phyloP scores from a whole-genome alignment of 169 alveolate genomes.

The Plasmodium gallinaceum region DNA sequence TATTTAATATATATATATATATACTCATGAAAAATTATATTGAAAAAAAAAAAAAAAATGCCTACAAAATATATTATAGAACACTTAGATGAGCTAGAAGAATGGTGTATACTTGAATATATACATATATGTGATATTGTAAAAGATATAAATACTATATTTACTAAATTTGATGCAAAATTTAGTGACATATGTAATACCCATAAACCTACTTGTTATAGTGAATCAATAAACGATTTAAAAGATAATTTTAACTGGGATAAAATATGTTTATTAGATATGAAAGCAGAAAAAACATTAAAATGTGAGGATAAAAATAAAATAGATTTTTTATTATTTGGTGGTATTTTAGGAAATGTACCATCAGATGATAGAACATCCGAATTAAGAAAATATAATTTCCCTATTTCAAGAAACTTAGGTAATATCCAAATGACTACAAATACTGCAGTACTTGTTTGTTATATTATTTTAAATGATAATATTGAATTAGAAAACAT shows the following conservation, averaged over 20 bases:
- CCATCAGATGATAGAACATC: slow-evolving; percentile 82
- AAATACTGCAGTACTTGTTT: slow-evolving; percentile 79
- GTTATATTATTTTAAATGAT: slow-evolving; percentile 74
- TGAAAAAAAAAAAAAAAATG: background rate
- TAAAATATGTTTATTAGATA: slow-evolving; percentile 45
- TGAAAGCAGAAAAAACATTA: slow-evolving; percentile 55
- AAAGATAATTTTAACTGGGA: slow-evolving; percentile 39
- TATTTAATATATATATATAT: slow-evolving; percentile 20
- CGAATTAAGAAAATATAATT: slow-evolving; percentile 68
- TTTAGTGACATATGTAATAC: slow-evolving; percentile 31
- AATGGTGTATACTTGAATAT: slow-evolving; percentile 79
- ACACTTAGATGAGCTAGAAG: slow-evolving; percentile 69
- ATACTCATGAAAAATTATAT: background rate
- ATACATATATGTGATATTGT: slow-evolving; percentile 78
- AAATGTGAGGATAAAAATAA: slow-evolving; percentile 37
- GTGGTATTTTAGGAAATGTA: slow-evolving; percentile 77
- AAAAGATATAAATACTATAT: slow-evolving; percentile 53
- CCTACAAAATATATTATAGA: slow-evolving; percentile 42
- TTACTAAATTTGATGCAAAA: slow-evolving; percentile 65
- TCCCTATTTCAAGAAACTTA: slow-evolving; percentile 60
- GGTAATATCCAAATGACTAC: slow-evolving; percentile 81
- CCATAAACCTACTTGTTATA: slow-evolving; percentile 43
- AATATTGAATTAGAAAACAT: slow-evolving; percentile 26
- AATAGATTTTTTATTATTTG: slow-evolving; percentile 53
- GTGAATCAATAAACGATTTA: slow-evolving; percentile 39